Percentiles rank a stretch among this genome's conserved stretches.
phyloP scores from a whole-genome alignment of 1,284 basidiomycete species.

The Grifola frondosa region DNA sequence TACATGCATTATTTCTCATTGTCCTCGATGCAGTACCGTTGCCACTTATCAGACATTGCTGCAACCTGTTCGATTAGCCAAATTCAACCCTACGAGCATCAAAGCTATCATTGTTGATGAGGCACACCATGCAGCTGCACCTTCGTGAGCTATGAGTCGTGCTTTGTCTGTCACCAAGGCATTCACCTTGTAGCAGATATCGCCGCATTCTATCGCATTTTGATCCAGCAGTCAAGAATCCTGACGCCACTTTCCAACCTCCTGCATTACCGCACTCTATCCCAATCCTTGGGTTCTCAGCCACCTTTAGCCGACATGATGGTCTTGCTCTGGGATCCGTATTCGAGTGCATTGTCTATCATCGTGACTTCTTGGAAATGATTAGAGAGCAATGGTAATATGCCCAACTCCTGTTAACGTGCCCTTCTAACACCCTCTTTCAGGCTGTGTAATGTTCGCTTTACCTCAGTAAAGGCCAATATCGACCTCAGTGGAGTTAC shows the following conservation, averaged over 20 bases:
- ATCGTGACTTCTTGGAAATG: slow-evolving; percentile 92
- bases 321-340: slow-evolving; percentile 86
- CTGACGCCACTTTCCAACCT: slow-evolving; percentile 40
- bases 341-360: slow-evolving; percentile 92
- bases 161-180: not conserved
- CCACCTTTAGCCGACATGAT: slow-evolving; percentile 93
- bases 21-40: slow-evolving; percentile 73
- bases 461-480: slow-evolving; percentile 77
- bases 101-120: slow-evolving; percentile 92
- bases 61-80: slow-evolving; percentile 65
- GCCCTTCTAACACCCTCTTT: not conserved
- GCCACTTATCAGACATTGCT: slow-evolving; percentile 92
- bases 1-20: slow-evolving; percentile 5
- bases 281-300: slow-evolving; percentile 93
- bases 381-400: slow-evolving; percentile 85
- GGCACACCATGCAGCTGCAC: slow-evolving; percentile 93
- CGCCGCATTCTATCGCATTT: slow-evolving; percentile 78
- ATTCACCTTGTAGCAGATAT: slow-evolving; percentile 50
- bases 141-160: slow-evolving; percentile 57
- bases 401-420: not conserved
- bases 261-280: slow-evolving; percentile 48
- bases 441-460: slow-evolving; percentile 84
- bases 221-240: slow-evolving; percentile 57
- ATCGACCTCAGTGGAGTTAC: slow-evolving; percentile 70
- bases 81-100: slow-evolving; percentile 73